Percentiles rank a stretch among this genome's conserved stretches.
phyloP scores from a whole-genome alignment of 805 yeast species.

The Candida namnaoensis region DNA sequence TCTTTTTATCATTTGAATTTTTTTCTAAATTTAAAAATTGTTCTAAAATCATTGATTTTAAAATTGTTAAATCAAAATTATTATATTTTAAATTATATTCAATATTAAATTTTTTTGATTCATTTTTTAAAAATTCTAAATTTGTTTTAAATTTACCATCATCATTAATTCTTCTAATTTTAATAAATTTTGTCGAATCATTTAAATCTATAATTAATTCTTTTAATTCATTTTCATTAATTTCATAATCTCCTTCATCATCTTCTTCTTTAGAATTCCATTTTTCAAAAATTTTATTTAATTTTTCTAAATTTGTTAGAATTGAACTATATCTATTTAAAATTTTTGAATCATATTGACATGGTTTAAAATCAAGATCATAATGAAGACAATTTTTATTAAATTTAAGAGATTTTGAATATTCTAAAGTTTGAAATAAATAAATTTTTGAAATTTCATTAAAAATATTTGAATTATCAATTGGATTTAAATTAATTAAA shows the following conservation, averaged over 20 bases:
- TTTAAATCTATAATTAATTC: conserved; percentile 27
- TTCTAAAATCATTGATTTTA: conserved; percentile 32
- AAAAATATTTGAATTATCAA: conserved; percentile 19
- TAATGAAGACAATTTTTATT: conserved; percentile 64
- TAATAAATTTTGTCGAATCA: conserved; percentile 10
- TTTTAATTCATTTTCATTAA: conserved; percentile 33
- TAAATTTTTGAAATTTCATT: conserved; percentile 27
- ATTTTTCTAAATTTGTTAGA: conserved; percentile 24
- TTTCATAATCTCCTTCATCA: conserved; percentile 23
- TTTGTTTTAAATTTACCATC: conserved; percentile 8
- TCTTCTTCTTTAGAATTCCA: conserved; percentile 23
- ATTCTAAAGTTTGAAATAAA: conserved; percentile 43
- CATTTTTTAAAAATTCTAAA: conserved; percentile 9
- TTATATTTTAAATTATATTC: conserved; percentile 8
- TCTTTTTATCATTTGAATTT: conserved; percentile 9
- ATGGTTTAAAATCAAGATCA: conserved; percentile 63
- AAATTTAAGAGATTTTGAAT: conserved; percentile 39
- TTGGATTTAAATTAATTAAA: conserved; percentile 16
- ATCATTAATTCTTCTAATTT: conserved; percentile 13
- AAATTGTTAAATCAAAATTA: conserved; percentile 21
- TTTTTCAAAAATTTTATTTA: conserved; percentile 36
- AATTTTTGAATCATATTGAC: conserved; percentile 50
- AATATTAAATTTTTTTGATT: conserved; percentile 10
- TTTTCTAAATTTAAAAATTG: conserved; percentile 18
- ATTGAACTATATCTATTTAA: conserved; percentile 30